phyloP scores from a whole-genome alignment of 2,329 filamentous ascomycete species.

The Apiospora marii region DNA sequence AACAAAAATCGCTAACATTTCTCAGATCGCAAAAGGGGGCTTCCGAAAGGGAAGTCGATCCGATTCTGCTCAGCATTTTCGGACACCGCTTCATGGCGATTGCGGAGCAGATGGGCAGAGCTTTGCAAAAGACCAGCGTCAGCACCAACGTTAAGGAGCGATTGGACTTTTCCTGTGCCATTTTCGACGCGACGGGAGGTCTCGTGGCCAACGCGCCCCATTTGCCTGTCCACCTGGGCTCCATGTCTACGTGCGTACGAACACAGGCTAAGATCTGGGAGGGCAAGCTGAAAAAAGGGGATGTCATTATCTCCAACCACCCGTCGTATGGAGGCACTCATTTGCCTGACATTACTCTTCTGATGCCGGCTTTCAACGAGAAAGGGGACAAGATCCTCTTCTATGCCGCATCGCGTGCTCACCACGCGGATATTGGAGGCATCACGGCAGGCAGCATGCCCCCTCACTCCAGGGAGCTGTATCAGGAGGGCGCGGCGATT shows the following conservation, averaged over 20 bases:
- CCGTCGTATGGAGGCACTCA: constrained; percentile 86
- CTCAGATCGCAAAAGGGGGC: constrained; percentile 31
- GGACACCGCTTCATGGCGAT: constrained; percentile 87
- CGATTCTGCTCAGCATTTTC: constrained; percentile 80
- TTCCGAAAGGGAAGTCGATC: constrained; percentile 65
- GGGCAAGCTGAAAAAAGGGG: constrained; percentile 78
- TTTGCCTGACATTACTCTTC: constrained; percentile 82
- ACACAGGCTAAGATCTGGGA: constrained; percentile 84
- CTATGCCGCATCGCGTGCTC: constrained; percentile 81
- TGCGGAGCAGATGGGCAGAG: constrained; percentile 83
- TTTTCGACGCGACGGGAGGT: constrained; percentile 79
- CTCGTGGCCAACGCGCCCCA: constrained; percentile 84
- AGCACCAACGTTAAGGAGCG: constrained; percentile 84
- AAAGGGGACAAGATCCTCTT: constrained; percentile 76
- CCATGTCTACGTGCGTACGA: constrained; percentile 84
- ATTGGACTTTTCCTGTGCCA: constrained; percentile 82
- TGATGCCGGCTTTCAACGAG: constrained; percentile 77
- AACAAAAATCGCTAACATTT: not conserved
- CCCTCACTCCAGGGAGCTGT: constrained; percentile 67
- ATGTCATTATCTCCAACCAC: constrained; percentile 85
- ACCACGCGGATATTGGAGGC: constrained; percentile 83
- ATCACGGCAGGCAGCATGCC: constrained; percentile 81
- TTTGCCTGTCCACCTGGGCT: constrained; percentile 81
- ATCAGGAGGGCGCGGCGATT: constrained; percentile 65
- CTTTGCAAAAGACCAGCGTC: constrained; percentile 81